Percentiles rank a stretch among this genome's conserved stretches.
These are phyloP conservation scores for Cladosporium colombiae DNA, from an alignment of 2,329 filamentous ascomycete genomes.

Conservation along the genomic window DNA sequence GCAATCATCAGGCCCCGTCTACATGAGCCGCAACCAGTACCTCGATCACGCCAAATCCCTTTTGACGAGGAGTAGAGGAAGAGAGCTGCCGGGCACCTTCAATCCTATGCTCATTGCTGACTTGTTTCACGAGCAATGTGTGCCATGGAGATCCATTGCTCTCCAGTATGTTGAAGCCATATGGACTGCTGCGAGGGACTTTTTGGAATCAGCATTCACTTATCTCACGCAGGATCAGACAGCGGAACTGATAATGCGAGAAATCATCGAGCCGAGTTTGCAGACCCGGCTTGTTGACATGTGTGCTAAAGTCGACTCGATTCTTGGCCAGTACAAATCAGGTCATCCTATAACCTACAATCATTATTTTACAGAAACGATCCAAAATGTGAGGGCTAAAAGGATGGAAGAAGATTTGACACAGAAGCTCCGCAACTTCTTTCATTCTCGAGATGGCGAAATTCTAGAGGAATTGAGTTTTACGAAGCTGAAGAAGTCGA, in stretches of 20 bases:
- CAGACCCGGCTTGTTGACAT: constrained; percentile 40
- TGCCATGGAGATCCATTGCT: constrained; percentile 50
- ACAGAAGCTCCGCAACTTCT: constrained; percentile 11
- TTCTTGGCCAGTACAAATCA: constrained; percentile 49
- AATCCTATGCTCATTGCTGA: constrained; percentile 61
- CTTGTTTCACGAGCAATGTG: constrained; percentile 62
- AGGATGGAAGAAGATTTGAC: constrained; percentile 7
- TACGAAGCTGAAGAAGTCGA: constrained; percentile 7
- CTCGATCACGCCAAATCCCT: neutral
- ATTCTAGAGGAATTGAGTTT: constrained; percentile 6
- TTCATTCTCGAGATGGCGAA: constrained; percentile 19
- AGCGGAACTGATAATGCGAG: constrained; percentile 40
- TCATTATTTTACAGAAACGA: constrained; percentile 39
- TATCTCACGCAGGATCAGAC: constrained; percentile 43
- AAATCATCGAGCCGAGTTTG: constrained; percentile 46
- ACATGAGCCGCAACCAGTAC: constrained; percentile 2
- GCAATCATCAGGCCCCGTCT: neutral
- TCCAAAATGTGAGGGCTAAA: constrained; percentile 36
- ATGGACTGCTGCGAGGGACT: constrained; percentile 37
- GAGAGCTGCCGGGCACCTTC: constrained; percentile 63
- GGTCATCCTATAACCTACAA: constrained; percentile 43
- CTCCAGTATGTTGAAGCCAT: constrained; percentile 27
- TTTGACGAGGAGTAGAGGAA: constrained; percentile 33
- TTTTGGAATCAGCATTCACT: constrained; percentile 39
- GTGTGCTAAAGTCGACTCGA: constrained; percentile 44